Evolutionary conservation across 2,329 filamentous ascomycete genomes (phyloP).

Genomic region (Ceratocystis harringtonii): DNA sequence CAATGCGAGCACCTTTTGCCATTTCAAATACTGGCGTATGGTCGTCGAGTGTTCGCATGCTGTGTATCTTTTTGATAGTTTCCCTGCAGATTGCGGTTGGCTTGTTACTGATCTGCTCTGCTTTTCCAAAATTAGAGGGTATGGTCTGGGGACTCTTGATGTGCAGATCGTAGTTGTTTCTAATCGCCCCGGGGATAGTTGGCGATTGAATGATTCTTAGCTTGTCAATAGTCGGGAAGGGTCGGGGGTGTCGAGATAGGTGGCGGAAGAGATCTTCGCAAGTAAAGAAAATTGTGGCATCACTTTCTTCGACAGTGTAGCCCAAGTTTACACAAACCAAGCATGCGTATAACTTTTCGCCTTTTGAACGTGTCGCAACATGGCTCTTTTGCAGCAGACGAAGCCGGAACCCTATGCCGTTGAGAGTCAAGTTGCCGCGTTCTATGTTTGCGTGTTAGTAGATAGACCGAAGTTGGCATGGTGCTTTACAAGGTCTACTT

Average conservation of each 20-base stretch:
- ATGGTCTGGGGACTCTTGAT: constrained; percentile 28
- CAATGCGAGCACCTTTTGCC: constrained; percentile 34
- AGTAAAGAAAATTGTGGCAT: constrained; percentile 42
- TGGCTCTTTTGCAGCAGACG: constrained; percentile 44
- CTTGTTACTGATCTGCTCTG: constrained; percentile 27
- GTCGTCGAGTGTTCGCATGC: constrained; percentile 32
- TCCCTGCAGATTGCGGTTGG: constrained; percentile 34
- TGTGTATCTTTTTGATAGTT: constrained; percentile 33
- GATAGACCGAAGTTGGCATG: background rate
- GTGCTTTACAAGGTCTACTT: constrained; percentile 19
- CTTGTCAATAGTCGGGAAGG: constrained; percentile 35
- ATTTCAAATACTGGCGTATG: constrained; percentile 33
- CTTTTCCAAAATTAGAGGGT: constrained; percentile 31
- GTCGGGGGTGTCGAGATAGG: constrained; percentile 38
- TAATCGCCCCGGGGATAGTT: constrained; percentile 27
- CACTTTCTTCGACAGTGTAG: constrained; percentile 36
- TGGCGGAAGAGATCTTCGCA: constrained; percentile 39
- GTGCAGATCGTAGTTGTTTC: constrained; percentile 40
- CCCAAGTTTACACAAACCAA: constrained; percentile 38
- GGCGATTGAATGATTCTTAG: constrained; percentile 34
- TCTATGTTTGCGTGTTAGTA: constrained; percentile 23
- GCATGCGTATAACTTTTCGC: constrained; percentile 40
- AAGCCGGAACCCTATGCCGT: constrained; percentile 35
- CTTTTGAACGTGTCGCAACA: constrained; percentile 33
- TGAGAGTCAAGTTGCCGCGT: constrained; percentile 33